Evolutionary conservation across 2,329 filamentous ascomycete genomes (phyloP).

Genomic region (Penicillium sclerotiorum): DNA sequence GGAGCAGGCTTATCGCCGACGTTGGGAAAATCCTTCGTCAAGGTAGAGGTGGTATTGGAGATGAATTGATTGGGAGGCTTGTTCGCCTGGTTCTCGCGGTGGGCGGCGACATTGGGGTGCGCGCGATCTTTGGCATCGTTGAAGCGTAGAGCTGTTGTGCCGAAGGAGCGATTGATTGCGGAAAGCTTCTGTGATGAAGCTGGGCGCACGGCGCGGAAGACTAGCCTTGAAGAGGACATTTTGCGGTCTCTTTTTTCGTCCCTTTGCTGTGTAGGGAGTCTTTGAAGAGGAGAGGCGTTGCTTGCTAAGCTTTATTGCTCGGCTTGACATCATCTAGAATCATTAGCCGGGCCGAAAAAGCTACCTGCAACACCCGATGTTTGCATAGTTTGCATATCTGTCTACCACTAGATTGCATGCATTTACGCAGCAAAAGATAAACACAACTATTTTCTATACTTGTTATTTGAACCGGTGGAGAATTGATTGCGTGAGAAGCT

Average conservation of each 20-base stretch:
- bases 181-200: slow-evolving; percentile 28
- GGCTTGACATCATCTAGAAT: slow-evolving; percentile 43
- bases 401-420: slow-evolving; percentile 11
- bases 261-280: slow-evolving; percentile 4
- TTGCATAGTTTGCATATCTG: slow-evolving; percentile 40
- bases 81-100: slow-evolving; percentile 59
- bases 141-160: slow-evolving; percentile 32
- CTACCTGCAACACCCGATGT: slow-evolving; percentile 29
- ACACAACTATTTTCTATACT: no score
- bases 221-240: slow-evolving; percentile 53
- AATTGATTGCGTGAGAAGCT: no score
- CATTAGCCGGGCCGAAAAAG: slow-evolving; percentile 21
- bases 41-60: slow-evolving; percentile 66
- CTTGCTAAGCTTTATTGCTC: slow-evolving; percentile 23
- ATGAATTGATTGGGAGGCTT: slow-evolving; percentile 64
- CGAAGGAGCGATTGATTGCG: slow-evolving; percentile 34
- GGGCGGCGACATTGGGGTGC: slow-evolving; percentile 56
- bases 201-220: slow-evolving; percentile 50
- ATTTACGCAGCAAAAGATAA: slow-evolving; percentile 20
- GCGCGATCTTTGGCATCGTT: slow-evolving; percentile 54
- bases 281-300: slow-evolving; percentile 7
- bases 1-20: slow-evolving; percentile 60
- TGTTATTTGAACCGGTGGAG: no score
- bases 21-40: slow-evolving; percentile 64
- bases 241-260: slow-evolving; percentile 6